Evolutionary conservation across 768 basidiomycete species (phyloP), one percentile per base, ranked within the genome.

Genomic region (Naganishia kalamii): DNA sequence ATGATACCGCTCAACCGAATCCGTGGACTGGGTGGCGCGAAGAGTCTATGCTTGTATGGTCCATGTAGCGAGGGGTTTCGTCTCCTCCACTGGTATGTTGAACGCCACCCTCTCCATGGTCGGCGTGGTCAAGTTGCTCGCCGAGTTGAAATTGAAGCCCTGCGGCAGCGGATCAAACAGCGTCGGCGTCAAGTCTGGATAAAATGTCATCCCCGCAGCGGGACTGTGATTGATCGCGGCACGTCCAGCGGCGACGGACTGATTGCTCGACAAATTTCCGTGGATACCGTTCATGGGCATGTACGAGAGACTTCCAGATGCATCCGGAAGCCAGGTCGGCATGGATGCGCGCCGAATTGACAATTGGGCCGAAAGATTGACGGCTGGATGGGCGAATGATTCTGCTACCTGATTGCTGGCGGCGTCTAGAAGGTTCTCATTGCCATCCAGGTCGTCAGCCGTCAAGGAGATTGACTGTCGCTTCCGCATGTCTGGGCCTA

Each of bases 401-500:
- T n/a, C 19, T n/a, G 54, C 10, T 11, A 57, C n/a, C 12, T 21
- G 54, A 27, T 57, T 32, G 32, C 37, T 17, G 12, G 32, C 19
- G 4, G 37, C 17, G n/a, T 57, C 27, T 23, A 40, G 27, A 3
- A 35, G 17, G 35, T 37, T 57, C 15, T 21, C 21, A 25, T 52
- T 29, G 7, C 21, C n/a, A 19, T 13, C 4, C 51, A 25, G 8
- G 23, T 21, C 54, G 23, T 37, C 37, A 1, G 23, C 54, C 23
- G 15, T 35, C 21, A 25, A 57, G 15, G 63, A 52, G 25, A 57
- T 32, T 15, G 65, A 48, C 40, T 60, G 59, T 27, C 64, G 65
- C 44, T 70, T 70, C 64, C 68, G 30, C 37, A 60, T 27, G 19
- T 71, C 71, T 2, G 73, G 70, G 0, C 68, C 68, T 4, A 77